phyloP scores from a whole-genome alignment of 2,329 filamentous ascomycete genomes.

The Byssothecium circinans region DNA sequence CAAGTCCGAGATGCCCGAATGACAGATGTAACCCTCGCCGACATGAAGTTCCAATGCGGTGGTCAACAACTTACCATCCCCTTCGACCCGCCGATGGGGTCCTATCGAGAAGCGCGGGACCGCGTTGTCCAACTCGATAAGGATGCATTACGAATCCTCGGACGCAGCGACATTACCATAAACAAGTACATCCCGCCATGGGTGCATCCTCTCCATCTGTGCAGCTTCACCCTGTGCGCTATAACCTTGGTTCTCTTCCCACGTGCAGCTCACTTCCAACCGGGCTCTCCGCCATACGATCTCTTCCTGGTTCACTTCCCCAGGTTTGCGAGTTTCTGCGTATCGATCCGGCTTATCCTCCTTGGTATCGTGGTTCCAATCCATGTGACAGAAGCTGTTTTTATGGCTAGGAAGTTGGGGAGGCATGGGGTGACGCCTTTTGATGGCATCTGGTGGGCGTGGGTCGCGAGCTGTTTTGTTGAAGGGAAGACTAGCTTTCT shows the following conservation, averaged over 20 bases:
- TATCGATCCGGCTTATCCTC: constrained; percentile 61
- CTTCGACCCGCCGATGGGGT: constrained; percentile 70
- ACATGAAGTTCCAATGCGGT: constrained; percentile 63
- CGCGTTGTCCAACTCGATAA: constrained; percentile 74
- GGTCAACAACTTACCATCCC: constrained; percentile 57
- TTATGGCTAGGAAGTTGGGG: constrained; percentile 52
- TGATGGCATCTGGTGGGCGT: constrained; percentile 56
- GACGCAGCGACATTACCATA: constrained; percentile 59
- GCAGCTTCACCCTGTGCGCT: constrained; percentile 55
- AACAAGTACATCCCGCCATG: constrained; percentile 55
- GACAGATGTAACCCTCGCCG: constrained; percentile 64
- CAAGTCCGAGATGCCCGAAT: constrained; percentile 63
- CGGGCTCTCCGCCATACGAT: constrained; percentile 38
- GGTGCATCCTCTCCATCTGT: constrained; percentile 50
- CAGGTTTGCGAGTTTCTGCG: constrained; percentile 60
- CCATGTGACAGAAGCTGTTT: constrained; percentile 65
- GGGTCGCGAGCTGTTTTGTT: constrained; percentile 55
- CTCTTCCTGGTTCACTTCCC: constrained; percentile 54
- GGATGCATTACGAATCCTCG: constrained; percentile 61
- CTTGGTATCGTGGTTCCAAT: constrained; percentile 62
- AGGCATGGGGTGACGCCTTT: constrained; percentile 56
- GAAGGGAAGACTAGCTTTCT: constrained; percentile 55
- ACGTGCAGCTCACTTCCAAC: constrained; percentile 32
- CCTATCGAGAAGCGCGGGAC: constrained; percentile 67
- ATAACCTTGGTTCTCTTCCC: constrained; percentile 35